A percentile compares a stretch with the other conserved stretches of the same genome.
Conservation (phyloP, 176 grass and related monocot genomes). For the Triticum dicoccoides region DNA sequence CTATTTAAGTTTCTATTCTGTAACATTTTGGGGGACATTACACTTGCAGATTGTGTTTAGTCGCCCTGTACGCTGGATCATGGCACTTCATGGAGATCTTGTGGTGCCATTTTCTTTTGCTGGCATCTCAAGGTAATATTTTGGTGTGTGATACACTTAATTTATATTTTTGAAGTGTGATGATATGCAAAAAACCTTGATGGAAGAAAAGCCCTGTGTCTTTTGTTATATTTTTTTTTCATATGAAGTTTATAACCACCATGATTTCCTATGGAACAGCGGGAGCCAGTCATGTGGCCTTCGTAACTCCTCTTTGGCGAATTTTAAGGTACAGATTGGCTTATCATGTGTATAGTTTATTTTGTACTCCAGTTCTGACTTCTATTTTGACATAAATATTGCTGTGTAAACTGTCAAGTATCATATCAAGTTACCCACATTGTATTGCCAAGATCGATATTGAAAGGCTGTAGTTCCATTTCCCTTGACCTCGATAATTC, state of each 20-base stretch:
- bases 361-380: not conserved
- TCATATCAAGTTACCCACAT: not conserved
- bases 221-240: not conserved
- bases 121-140: slow-evolving; percentile 77
- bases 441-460: not conserved
- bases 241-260: not conserved
- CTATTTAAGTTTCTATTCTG: slow-evolving; percentile 13
- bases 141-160: not conserved
- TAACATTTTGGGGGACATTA: slow-evolving; percentile 14
- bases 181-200: too few relatives aligned
- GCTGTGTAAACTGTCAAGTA: not conserved
- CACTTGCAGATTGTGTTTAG: slow-evolving; percentile 76
- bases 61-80: slow-evolving; percentile 91
- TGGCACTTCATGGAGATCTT: slow-evolving; percentile 76
- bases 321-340: slow-evolving; percentile 58
- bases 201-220: not conserved
- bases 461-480: not conserved
- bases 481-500: not conserved
- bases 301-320: slow-evolving; percentile 76
- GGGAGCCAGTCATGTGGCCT: slow-evolving; percentile 83
- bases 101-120: slow-evolving; percentile 87
- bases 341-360: slow-evolving; percentile 6
- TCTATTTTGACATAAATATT: slow-evolving; percentile 7
- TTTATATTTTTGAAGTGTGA: not conserved
- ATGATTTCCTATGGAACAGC: slow-evolving; percentile 38